A percentile compares a stretch with the other conserved stretches of the same genome.
These are phyloP conservation scores for Grigorovia transvaalensis DNA, from an alignment of 805 yeast genomes.

Conservation along the genomic window DNA sequence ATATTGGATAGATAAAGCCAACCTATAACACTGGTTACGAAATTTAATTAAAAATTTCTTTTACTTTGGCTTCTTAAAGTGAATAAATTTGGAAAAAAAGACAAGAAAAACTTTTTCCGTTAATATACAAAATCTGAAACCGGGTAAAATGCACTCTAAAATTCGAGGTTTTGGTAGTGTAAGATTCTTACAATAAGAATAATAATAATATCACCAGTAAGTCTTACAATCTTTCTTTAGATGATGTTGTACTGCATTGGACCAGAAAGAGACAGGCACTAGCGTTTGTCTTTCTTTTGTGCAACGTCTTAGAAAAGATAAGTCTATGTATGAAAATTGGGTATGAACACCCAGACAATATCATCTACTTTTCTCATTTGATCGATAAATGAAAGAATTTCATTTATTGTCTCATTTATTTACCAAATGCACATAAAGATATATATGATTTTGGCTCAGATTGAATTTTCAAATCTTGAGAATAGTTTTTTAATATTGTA, in stretches of 20 bases:
- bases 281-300: too few species aligned
- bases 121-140: background rate
- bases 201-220: too few species aligned
- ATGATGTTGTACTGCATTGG: too few species aligned
- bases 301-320: too few species aligned
- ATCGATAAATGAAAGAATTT: background rate
- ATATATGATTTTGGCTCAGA: too few species aligned
- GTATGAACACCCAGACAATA: background rate
- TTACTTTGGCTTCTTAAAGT: background rate
- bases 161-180: background rate
- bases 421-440: too few species aligned
- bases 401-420: background rate
- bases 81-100: background rate
- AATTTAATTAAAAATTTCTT: background rate
- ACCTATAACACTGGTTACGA: constrained; percentile 22
- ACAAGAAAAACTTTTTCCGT: background rate
- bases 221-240: too few species aligned
- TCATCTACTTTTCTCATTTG: background rate
- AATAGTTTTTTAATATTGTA: too few species aligned
- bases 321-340: too few species aligned
- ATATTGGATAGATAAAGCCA: constrained; percentile 18
- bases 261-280: too few species aligned
- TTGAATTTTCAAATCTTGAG: too few species aligned
- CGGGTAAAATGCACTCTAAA: background rate
- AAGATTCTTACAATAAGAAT: too few species aligned